phyloP scores from a whole-genome alignment of 495 filamentous ascomycete species.

The Xylaria grammica region DNA sequence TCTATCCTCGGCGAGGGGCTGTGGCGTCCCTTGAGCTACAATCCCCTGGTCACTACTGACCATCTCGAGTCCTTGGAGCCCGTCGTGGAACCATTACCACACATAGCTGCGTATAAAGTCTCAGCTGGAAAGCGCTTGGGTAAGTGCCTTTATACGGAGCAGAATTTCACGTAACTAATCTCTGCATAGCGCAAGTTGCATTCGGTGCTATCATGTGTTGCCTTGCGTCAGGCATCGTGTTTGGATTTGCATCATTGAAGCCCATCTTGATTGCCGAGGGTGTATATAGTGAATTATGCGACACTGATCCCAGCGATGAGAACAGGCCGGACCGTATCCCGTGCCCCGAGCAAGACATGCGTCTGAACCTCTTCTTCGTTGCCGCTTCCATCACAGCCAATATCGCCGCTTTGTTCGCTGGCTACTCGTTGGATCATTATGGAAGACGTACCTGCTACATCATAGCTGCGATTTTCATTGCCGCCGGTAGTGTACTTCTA shows the following conservation, averaged over 20 bases:
- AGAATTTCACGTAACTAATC: not conserved
- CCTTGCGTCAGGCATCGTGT: slow-evolving; percentile 70
- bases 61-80: slow-evolving; percentile 3
- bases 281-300: slow-evolving; percentile 67
- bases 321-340: slow-evolving; percentile 37
- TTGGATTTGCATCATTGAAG: slow-evolving; percentile 77
- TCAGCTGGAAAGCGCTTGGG: slow-evolving; percentile 56
- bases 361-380: slow-evolving; percentile 74
- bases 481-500: slow-evolving; percentile 62
- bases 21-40: slow-evolving; percentile 36
- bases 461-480: slow-evolving; percentile 58
- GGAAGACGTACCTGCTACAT: slow-evolving; percentile 67
- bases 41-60: slow-evolving; percentile 27
- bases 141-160: slow-evolving; percentile 30
- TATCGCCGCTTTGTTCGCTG: slow-evolving; percentile 69
- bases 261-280: slow-evolving; percentile 69
- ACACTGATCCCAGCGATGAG: slow-evolving; percentile 47
- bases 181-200: slow-evolving; percentile 59
- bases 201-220: slow-evolving; percentile 67
- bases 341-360: slow-evolving; percentile 71
- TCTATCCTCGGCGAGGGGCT: slow-evolving; percentile 22
- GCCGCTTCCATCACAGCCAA: slow-evolving; percentile 71
- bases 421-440: slow-evolving; percentile 67
- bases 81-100: slow-evolving; percentile 25
- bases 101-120: slow-evolving; percentile 57